phyloP scores from a whole-genome alignment of 495 filamentous ascomycete species.

The Haplographium delicatum region DNA sequence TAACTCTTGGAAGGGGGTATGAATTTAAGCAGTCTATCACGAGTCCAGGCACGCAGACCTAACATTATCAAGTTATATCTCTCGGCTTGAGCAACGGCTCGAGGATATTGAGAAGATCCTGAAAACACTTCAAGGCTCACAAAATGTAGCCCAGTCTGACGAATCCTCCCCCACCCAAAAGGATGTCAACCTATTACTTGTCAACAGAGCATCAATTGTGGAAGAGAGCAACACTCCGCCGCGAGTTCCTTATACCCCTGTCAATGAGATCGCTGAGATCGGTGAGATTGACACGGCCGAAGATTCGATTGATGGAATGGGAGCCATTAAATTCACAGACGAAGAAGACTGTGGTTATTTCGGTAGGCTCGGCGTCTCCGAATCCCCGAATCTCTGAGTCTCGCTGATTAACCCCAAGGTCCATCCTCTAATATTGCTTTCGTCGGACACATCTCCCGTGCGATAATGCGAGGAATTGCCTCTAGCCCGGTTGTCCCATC shows the following conservation, averaged over 20 bases:
- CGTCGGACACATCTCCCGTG: conserved; percentile 32
- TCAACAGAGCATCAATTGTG: no score
- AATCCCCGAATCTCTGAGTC: background rate
- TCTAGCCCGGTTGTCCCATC: conserved; percentile 15
- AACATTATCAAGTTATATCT: conserved; percentile 10
- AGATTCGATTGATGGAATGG: conserved; percentile 40
- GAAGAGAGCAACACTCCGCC: no score
- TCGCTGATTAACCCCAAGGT: conserved; percentile 27
- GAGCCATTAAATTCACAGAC: conserved; percentile 33
- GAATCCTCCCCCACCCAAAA: background rate
- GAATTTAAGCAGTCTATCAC: background rate
- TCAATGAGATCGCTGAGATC: background rate
- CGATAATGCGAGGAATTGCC: no score
- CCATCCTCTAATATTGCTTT: conserved; percentile 47
- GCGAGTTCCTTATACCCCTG: background rate
- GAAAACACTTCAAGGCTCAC: conserved; percentile 4
- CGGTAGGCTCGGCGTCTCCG: conserved; percentile 25
- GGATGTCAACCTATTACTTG: background rate
- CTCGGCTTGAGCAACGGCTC: conserved; percentile 14
- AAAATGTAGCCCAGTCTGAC: no score
- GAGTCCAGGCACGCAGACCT: background rate
- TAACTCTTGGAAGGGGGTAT: conserved; percentile 40
- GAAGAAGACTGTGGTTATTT: conserved; percentile 45
- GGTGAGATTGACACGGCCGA: conserved; percentile 25
- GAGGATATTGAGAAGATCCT: conserved; percentile 24